Conservation (phyloP, 2,329 filamentous ascomycete species). For the Curvularia eragrostidis region DNA sequence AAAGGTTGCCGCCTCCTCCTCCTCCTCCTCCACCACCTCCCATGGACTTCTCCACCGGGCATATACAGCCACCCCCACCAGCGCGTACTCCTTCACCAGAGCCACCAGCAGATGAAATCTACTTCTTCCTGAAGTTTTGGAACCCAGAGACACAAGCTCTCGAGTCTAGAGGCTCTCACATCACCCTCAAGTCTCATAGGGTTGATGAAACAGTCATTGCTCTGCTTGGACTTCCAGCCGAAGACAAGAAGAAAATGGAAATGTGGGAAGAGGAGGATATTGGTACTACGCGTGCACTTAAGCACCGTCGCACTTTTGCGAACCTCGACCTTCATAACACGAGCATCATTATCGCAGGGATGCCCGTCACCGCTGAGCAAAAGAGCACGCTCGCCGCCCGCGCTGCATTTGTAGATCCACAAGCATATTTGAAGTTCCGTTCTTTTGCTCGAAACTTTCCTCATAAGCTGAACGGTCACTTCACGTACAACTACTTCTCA, state of each 20-base stretch:
- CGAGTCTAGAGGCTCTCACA: slow-evolving; percentile 42
- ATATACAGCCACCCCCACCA: slow-evolving; percentile 29
- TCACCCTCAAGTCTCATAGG: slow-evolving; percentile 40
- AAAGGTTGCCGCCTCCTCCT: slow-evolving; percentile 34
- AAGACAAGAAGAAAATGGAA: slow-evolving; percentile 54
- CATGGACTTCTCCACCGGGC: slow-evolving; percentile 22
- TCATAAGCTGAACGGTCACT: slow-evolving; percentile 50
- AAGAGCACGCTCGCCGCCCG: slow-evolving; percentile 40
- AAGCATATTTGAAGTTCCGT: slow-evolving; percentile 54
- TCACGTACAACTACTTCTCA: slow-evolving; percentile 62
- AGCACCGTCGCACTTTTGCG: slow-evolving; percentile 43
- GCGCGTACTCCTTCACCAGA: slow-evolving; percentile 29
- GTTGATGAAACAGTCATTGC: slow-evolving; percentile 45
- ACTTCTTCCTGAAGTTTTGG: slow-evolving; percentile 52
- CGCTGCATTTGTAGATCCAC: slow-evolving; percentile 44
- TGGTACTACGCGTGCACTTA: slow-evolving; percentile 35
- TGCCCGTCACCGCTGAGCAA: slow-evolving; percentile 38
- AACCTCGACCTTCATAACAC: slow-evolving; percentile 43
- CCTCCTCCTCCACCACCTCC: slow-evolving; percentile 32
- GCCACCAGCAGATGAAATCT: slow-evolving; percentile 45
- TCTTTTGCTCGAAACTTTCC: slow-evolving; percentile 54
- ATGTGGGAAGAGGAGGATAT: slow-evolving; percentile 58
- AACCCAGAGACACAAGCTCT: slow-evolving; percentile 46
- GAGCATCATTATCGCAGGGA: slow-evolving; percentile 43
- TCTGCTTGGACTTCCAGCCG: slow-evolving; percentile 37